Evolutionary conservation across 2,329 filamentous ascomycete genomes (phyloP).

Genomic region (Calonectria hawksworthii): DNA sequence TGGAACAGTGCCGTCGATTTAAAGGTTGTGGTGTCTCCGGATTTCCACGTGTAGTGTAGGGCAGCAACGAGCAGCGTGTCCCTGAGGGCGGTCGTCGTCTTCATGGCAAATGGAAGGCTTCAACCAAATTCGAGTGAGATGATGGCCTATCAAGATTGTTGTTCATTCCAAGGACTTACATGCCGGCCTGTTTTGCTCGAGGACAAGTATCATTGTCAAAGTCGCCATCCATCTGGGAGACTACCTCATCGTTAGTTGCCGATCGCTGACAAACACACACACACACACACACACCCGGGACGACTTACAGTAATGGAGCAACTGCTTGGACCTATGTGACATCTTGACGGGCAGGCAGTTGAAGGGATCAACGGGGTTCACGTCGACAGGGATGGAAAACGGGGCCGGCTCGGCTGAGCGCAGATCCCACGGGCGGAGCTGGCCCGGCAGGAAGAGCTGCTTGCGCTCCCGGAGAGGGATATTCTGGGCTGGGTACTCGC

Average conservation of each 20-base stretch:
- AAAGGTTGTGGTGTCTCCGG: not conserved
- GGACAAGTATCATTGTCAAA: not conserved
- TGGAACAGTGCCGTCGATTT: not conserved
- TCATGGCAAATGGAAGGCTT: not conserved
- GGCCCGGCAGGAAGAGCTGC: not conserved
- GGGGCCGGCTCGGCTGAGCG: not conserved
- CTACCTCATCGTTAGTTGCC: no score
- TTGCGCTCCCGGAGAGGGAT: not conserved
- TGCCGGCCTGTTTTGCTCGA: not conserved
- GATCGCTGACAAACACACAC: no score
- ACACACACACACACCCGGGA: no score
- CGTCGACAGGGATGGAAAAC: not conserved
- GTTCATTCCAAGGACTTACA: not conserved
- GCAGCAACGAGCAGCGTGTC: conserved; percentile 5
- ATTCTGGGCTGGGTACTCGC: not conserved
- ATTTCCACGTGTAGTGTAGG: not conserved
- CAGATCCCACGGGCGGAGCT: not conserved
- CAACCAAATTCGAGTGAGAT: not conserved
- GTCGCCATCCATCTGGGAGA: not conserved
- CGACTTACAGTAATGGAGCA: not conserved
- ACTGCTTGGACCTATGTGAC: not conserved
- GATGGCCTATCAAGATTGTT: not conserved
- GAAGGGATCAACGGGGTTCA: not conserved
- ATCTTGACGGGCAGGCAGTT: not conserved
- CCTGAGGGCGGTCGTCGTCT: not conserved